These are phyloP conservation scores for Xylaria hypoxylon DNA, from an alignment of 2,329 filamentous ascomycete genomes.

Conservation along the genomic window DNA sequence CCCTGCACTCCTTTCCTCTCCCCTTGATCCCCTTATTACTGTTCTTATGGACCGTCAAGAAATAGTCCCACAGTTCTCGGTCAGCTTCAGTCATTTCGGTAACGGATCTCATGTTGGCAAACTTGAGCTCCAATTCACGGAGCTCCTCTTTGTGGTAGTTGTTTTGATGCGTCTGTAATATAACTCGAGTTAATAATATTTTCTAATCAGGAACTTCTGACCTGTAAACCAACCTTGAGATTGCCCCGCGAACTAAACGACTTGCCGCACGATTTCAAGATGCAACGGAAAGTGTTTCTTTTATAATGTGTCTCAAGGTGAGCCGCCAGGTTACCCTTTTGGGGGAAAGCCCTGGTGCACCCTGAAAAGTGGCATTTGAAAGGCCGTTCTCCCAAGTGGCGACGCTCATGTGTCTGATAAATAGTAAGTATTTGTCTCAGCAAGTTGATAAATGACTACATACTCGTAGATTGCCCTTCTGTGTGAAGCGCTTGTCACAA, in stretches of 20 bases:
- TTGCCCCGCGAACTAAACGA: conserved; percentile 92
- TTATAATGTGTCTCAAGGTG: conserved; percentile 85
- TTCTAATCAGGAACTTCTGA: neutral
- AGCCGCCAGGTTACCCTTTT: conserved; percentile 86
- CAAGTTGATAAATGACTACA: conserved; percentile 39
- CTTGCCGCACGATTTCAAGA: conserved; percentile 85
- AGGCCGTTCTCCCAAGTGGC: conserved; percentile 88
- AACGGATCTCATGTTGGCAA: conserved; percentile 69
- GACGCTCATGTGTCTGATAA: conserved; percentile 80
- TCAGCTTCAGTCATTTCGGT: conserved; percentile 76
- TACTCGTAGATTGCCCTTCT: conserved; percentile 90
- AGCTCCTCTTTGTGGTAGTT: conserved; percentile 88
- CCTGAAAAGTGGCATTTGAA: conserved; percentile 69
- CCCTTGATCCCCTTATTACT: conserved; percentile 99
- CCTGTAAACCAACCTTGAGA: conserved; percentile 73
- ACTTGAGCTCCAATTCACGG: conserved; percentile 75
- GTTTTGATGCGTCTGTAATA: conserved; percentile 75
- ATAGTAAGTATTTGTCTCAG: conserved; percentile 32
- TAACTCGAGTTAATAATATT: conserved; percentile 16
- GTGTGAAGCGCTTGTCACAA: conserved; percentile 82
- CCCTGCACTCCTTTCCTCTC: conserved; percentile 84
- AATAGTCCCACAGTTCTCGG: conserved; percentile 84
- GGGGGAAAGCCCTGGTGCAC: conserved; percentile 84
- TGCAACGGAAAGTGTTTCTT: conserved; percentile 83
- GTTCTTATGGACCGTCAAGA: conserved; percentile 91